Conservation (phyloP, 139 green algal genomes). For the Mesotaenium endlicherianum region DNA sequence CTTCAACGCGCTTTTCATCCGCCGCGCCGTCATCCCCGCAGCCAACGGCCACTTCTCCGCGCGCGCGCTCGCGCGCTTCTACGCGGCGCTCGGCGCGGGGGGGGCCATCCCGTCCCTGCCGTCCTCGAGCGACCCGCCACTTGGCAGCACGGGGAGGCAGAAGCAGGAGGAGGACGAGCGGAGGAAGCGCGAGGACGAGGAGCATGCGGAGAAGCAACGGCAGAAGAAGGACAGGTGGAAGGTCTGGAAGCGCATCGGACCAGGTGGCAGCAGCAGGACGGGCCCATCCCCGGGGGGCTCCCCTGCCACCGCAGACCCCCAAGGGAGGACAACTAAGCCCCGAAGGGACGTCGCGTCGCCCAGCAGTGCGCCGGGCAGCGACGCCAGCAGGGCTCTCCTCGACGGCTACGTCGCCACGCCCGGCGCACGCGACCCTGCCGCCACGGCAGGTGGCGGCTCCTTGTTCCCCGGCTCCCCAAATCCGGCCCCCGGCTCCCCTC, state of each 20-base stretch:
- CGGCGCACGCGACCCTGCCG: neutral
- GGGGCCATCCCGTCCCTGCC: slow-evolving; percentile 22
- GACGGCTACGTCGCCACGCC: neutral
- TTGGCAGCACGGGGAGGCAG: no score
- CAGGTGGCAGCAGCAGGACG: neutral
- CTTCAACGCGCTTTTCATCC: slow-evolving; percentile 57
- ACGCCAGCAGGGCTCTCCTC: neutral
- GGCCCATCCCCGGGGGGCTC: neutral
- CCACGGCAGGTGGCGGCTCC: neutral
- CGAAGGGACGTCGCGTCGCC: neutral
- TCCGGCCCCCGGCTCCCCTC: no score
- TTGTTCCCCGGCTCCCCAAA: neutral
- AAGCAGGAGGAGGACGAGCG: neutral
- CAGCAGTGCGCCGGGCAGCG: neutral
- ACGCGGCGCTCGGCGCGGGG: slow-evolving; percentile 15
- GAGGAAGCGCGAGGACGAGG: neutral
- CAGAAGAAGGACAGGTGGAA: neutral
- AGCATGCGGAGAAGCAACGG: neutral
- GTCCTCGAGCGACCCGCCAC: slow-evolving; percentile 9
- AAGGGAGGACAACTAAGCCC: neutral
- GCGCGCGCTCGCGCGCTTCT: slow-evolving; percentile 53
- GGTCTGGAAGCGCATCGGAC: neutral
- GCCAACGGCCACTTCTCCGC: slow-evolving; percentile 62
- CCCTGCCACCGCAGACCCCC: neutral
- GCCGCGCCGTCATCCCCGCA: slow-evolving; percentile 51